Evolutionary conservation across 352 stramenopile genomes (phyloP).

Genomic region (Phytophthora meadii): DNA sequence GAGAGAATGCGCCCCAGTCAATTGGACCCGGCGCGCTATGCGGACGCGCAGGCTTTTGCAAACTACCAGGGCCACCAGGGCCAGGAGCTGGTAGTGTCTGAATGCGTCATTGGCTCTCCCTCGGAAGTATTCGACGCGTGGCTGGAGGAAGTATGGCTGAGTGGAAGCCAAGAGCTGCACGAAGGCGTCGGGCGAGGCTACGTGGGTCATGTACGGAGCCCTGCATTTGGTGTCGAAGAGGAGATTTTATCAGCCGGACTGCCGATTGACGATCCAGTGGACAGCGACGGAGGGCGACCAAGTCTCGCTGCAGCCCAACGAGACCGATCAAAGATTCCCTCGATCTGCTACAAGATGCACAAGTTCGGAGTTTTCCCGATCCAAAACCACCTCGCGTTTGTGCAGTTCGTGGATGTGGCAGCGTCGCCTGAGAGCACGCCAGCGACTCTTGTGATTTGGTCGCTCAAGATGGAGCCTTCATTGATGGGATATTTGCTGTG

Average conservation of each 20-base stretch:
- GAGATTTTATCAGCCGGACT: conserved; percentile 69
- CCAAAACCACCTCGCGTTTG: conserved; percentile 61
- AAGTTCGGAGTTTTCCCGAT: conserved; percentile 61
- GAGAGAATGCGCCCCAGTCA: conserved; percentile 29
- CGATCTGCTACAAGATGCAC: conserved; percentile 59
- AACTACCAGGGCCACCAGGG: conserved; percentile 55
- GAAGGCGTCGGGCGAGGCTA: conserved; percentile 58
- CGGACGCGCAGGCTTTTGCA: conserved; percentile 49
- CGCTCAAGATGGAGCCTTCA: conserved; percentile 53
- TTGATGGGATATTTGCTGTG: conserved; percentile 51
- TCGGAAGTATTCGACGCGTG: conserved; percentile 74
- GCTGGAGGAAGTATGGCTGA: conserved; percentile 61
- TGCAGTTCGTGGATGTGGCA: conserved; percentile 69
- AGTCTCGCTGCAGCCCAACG: conserved; percentile 29
- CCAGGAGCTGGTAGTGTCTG: conserved; percentile 67
- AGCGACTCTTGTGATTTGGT: conserved; percentile 57
- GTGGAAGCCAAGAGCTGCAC: conserved; percentile 42
- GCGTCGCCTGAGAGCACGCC: conserved; percentile 44
- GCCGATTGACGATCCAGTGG: conserved; percentile 27
- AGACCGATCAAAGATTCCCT: conserved; percentile 48
- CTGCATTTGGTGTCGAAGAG: conserved; percentile 63
- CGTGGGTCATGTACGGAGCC: conserved; percentile 57
- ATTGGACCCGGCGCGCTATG: conserved; percentile 43
- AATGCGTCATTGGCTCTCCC: conserved; percentile 50
- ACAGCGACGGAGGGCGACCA: conserved; percentile 38